Evolutionary conservation across 163 green algal species (phyloP).

Genomic region (Prototheca stagnorum): DNA sequence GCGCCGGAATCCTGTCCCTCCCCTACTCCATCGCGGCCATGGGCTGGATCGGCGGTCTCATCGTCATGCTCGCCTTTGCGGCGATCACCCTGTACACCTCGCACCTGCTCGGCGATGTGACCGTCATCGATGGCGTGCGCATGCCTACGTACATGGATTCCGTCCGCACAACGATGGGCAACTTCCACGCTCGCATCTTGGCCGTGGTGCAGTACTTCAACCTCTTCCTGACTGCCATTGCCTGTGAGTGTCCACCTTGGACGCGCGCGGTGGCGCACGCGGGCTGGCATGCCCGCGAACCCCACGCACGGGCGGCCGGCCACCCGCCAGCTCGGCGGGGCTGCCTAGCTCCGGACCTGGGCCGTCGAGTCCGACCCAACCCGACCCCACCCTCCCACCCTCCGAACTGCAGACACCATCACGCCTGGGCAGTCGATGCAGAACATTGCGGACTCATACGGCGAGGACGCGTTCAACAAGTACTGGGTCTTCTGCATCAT

Average conservation of each 20-base stretch:
- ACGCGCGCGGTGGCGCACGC: too few species aligned
- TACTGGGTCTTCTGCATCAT: slow-evolving; percentile 14
- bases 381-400: too few species aligned
- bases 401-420: slow-evolving; percentile 9
- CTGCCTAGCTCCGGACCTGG: neutral
- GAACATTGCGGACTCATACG: slow-evolving; percentile 9
- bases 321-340: neutral
- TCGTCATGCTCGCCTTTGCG: slow-evolving; percentile 22
- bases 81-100: slow-evolving; percentile 27
- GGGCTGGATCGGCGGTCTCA: slow-evolving; percentile 11
- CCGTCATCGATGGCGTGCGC: slow-evolving; percentile 12
- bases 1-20: slow-evolving; percentile 12
- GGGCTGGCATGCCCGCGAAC: too few species aligned
- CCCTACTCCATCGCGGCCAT: slow-evolving; percentile 13
- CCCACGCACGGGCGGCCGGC: too few species aligned
- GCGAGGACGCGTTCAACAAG: slow-evolving; percentile 6
- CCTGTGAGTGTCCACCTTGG: slow-evolving; percentile 10
- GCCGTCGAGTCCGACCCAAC: neutral
- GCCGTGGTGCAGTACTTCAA: slow-evolving; percentile 18
- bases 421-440: slow-evolving; percentile 1
- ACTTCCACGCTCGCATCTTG: neutral
- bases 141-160: slow-evolving; percentile 22
- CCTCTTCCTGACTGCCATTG: slow-evolving; percentile 12
- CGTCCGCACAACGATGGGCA: slow-evolving; percentile 1
- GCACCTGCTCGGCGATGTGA: slow-evolving; percentile 20